A percentile compares a stretch with the other conserved stretches of the same genome.
Evolutionary conservation across 164 flowering plant species (phyloP).

Genomic region (Aristolochia contorta): DNA sequence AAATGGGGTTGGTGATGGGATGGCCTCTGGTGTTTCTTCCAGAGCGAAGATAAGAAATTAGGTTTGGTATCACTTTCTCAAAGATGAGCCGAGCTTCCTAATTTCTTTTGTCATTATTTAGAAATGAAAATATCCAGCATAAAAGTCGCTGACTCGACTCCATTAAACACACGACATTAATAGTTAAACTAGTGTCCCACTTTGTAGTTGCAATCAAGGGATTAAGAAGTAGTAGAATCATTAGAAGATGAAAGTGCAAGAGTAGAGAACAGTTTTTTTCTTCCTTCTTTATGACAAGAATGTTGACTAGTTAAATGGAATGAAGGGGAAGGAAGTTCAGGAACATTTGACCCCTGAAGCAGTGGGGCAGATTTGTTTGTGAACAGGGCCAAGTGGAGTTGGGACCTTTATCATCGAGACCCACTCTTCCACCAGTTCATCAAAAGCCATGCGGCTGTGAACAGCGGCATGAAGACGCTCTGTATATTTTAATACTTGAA

Average conservation of each 20-base stretch:
- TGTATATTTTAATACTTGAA: too few species aligned
- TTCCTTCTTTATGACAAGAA: too few species aligned
- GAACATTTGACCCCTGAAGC: too few species aligned
- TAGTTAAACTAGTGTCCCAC: neutral
- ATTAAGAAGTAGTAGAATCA: neutral
- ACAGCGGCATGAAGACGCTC: too few species aligned
- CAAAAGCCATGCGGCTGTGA: too few species aligned
- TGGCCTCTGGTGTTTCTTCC: neutral
- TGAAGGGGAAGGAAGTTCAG: too few species aligned
- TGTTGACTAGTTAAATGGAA: too few species aligned
- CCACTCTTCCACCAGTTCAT: too few species aligned
- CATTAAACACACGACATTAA: neutral
- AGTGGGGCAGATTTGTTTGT: too few species aligned
- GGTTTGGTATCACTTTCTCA: neutral
- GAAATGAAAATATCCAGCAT: neutral
- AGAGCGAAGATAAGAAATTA: neutral
- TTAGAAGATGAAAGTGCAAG: neutral
- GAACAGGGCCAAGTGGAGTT: too few species aligned
- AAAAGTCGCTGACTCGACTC: neutral
- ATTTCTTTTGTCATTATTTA: neutral
- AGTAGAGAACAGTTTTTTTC: too few species aligned
- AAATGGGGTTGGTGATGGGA: neutral
- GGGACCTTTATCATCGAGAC: too few species aligned
- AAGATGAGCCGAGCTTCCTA: neutral
- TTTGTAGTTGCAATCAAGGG: neutral